Base-by-base conservation (phyloP, 768 basidiomycete species). In the Rhizopogon salebrosus region DNA sequence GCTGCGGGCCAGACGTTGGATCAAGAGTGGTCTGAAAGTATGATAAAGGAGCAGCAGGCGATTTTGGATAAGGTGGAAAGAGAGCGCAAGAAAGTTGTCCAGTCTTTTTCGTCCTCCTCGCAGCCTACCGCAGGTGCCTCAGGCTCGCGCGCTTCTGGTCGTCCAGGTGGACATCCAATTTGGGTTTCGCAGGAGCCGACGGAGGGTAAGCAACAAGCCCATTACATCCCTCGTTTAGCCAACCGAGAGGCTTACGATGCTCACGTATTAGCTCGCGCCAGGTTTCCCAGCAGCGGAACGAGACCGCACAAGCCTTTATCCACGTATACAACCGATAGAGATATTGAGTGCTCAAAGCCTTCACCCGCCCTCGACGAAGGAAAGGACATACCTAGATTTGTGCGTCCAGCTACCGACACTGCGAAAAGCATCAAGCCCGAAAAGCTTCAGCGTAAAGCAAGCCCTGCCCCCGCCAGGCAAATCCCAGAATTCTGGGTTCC, bases 401-500 rank as follows among this genome's bases (percentile, higher is more conserved):
- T 55, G 13, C 62, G 63, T 43, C 48, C 59, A 8, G 49, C 65
- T 26, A 51, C 55, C 42, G 60, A 62, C 57, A 54, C 54, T 10
- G n/a, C n/a, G n/a, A n/a, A n/a, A n/a, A n/a, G n/a, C n/a, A n/a
- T n/a, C 57, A 57, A 41, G 60, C 64, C 49, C 57, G 62, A 60
- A 41, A 62, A 62, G 49, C 61, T 68, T 35, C 61, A 60, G 22
- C 64, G 64, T 26, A 64, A 72, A 41, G 68, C 70, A 11, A 67
- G 70, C 52, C 64, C 58, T 60, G 70, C 10, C 63, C n/a, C n/a
- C n/a, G n/a, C n/a, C n/a, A n/a, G 63, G 41, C 62, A 69, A 51
- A 62, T 72, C 1, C 77, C 73, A 9, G 76, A 79, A 53, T 62
- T 80, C 34, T 80, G 80, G 80, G 77, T 72, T 40, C 79, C 80